Evolutionary conservation across 2,329 filamentous ascomycete species (phyloP), one percentile per base, ranked within the genome.

Genomic region (Alternaria dauci): DNA sequence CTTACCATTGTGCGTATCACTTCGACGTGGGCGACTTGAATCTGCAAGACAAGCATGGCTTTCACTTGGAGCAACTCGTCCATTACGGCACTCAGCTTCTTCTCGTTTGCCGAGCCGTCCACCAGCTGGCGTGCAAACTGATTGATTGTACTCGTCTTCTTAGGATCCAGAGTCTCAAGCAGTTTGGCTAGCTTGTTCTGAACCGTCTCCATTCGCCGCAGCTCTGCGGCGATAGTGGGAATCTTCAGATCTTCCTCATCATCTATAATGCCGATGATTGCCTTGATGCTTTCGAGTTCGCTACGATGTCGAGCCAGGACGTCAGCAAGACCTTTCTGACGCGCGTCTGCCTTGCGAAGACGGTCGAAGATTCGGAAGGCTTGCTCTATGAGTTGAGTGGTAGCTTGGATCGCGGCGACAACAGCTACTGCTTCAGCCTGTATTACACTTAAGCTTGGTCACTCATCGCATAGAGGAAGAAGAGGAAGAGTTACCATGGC

Each of bases 1-100:
- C 20, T 23, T 23, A 23, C 20, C 18, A 61, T 60, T 30, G 30
- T 53, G 46, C 57, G 60, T 36, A 63, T 62, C 41, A 70, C 59
- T 16, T 62, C 66, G 0, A 70, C 61, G 43, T 67, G 59, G n/a
- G 66, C 62, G 26, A 69, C 55, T 30, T 68, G 58, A 14, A 70
- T 68, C 50, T 52, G 41, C 26, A 69, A 32, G 4, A 66, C 32
- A 30, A 70, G 53, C 36, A 39, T n/a, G 11, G 53, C 6, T 43
- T 70, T 70, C 8, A 66, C 61, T n/a, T 62, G 61, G 4, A 34
- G 58, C 16, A 70, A 43, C 42, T 70, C 66, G 4, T 52, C 52
- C 68, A 70, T 69, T 30, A 68, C 62, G 28, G 12, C 51, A 6
- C 28, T 28, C 12, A 70, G 53, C 30, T 61, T 66, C 50, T 65